Evolutionary conservation across 2,329 filamentous ascomycete genomes (phyloP).

Genomic region (Fusarium pseudocircinatum): DNA sequence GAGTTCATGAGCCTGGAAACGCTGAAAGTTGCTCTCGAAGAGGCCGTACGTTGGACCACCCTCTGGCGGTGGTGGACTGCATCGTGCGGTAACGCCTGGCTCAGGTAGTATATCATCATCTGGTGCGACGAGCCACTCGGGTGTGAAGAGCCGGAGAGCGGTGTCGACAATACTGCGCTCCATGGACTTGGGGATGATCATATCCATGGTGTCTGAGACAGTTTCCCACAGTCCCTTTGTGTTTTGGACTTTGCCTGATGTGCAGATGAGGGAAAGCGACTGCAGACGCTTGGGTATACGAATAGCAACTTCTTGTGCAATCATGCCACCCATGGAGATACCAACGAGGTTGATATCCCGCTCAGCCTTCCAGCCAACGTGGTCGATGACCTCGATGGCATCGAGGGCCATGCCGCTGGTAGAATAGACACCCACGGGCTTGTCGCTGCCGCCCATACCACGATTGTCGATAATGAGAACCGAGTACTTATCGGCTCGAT

Average conservation of each 20-base stretch:
- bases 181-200: conserved; percentile 75
- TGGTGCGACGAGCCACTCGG: conserved; percentile 68
- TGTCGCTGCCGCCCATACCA: conserved; percentile 83
- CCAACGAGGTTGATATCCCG: conserved; percentile 74
- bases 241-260: conserved; percentile 69
- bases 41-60: conserved; percentile 53
- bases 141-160: conserved; percentile 72
- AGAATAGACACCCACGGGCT: conserved; percentile 79
- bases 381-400: conserved; percentile 72
- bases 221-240: conserved; percentile 72
- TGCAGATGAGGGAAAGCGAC: conserved; percentile 69
- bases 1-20: conserved; percentile 83
- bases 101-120: conserved; percentile 67
- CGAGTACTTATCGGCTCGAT: conserved; percentile 72
- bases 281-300: conserved; percentile 62
- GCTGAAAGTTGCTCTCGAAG: conserved; percentile 82
- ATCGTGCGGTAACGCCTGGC: conserved; percentile 53
- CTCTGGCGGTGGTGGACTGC: conserved; percentile 46
- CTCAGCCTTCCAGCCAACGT: conserved; percentile 71
- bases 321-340: conserved; percentile 91
- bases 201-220: conserved; percentile 62
- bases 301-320: conserved; percentile 80
- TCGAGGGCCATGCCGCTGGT: conserved; percentile 88
- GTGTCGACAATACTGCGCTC: conserved; percentile 73
- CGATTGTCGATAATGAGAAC: conserved; percentile 85